Evolutionary conservation across 2,329 filamentous ascomycete species (phyloP).

Genomic region (Diaporthe batatas): DNA sequence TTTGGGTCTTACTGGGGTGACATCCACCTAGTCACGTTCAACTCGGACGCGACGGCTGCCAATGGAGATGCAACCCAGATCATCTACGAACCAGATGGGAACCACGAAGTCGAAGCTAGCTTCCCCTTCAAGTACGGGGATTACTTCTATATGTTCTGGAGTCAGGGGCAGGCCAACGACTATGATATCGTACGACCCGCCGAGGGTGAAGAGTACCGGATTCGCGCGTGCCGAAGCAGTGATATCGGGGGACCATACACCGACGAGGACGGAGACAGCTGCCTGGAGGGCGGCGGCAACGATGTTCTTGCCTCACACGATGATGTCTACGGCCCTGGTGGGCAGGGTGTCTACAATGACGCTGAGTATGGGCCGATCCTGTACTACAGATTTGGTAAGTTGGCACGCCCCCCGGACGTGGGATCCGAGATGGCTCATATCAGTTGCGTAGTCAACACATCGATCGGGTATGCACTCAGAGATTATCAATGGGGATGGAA

Average conservation of each 20-base stretch:
- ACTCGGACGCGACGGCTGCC: constrained; percentile 50
- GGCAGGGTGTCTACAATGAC: constrained; percentile 70
- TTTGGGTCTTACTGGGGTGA: constrained; percentile 79
- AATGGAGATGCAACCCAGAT: constrained; percentile 56
- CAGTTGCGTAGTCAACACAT: constrained; percentile 48
- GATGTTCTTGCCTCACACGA: constrained; percentile 66
- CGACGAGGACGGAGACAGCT: constrained; percentile 67
- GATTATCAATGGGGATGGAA: constrained; percentile 63
- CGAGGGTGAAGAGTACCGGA: constrained; percentile 73
- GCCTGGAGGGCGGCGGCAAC: constrained; percentile 69
- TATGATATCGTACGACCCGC: constrained; percentile 66
- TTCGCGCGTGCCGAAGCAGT: constrained; percentile 71
- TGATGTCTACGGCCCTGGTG: constrained; percentile 72
- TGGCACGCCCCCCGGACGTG: too few species aligned
- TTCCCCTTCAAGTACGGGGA: constrained; percentile 67
- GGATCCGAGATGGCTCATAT: neutral
- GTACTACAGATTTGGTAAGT: constrained; percentile 73
- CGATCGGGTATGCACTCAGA: constrained; percentile 63
- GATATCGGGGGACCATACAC: constrained; percentile 67
- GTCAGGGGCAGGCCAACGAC: constrained; percentile 71
- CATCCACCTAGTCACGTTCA: constrained; percentile 71
- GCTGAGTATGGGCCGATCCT: constrained; percentile 64
- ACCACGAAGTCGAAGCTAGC: constrained; percentile 67
- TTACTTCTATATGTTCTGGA: constrained; percentile 76
- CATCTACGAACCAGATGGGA: constrained; percentile 64